Conservation (phyloP, 176 grass and related monocot genomes). For the Dactylis glomerata region DNA sequence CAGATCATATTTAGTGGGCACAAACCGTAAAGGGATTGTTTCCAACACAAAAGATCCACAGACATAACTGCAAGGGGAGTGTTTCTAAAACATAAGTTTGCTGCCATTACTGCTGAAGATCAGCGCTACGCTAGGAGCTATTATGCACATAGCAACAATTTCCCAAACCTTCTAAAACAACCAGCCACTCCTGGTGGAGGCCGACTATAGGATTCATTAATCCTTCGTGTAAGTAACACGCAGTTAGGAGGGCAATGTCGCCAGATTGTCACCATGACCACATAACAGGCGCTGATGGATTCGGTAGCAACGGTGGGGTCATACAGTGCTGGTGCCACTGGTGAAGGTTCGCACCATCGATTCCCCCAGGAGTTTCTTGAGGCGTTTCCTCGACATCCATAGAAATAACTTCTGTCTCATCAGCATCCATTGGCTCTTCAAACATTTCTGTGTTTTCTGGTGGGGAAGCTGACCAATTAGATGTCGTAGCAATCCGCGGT, state of each 20-base stretch:
- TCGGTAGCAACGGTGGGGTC: slow-evolving; percentile 32
- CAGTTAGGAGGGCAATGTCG: not conserved
- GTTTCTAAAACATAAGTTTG: slow-evolving; percentile 4
- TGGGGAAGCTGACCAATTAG: slow-evolving; percentile 18
- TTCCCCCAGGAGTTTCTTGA: not conserved
- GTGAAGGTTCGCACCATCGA: slow-evolving; percentile 29
- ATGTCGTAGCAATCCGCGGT: slow-evolving; percentile 3
- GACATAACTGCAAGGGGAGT: not conserved
- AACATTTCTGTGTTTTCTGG: not conserved
- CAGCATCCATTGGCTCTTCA: slow-evolving; percentile 57
- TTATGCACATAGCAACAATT: slow-evolving; percentile 26
- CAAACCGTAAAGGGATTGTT: not conserved
- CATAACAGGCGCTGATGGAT: slow-evolving; percentile 54
- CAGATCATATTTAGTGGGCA: not conserved
- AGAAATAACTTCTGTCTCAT: slow-evolving; percentile 45
- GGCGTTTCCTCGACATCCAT: slow-evolving; percentile 66
- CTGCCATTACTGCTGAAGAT: slow-evolving; percentile 7
- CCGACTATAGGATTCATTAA: slow-evolving; percentile 29
- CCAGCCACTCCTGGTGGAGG: not conserved
- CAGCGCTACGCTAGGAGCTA: slow-evolving; percentile 6
- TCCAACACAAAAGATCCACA: slow-evolving; percentile 13
- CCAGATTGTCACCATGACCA: slow-evolving; percentile 51
- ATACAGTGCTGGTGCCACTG: slow-evolving; percentile 71
- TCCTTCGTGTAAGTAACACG: not conserved
- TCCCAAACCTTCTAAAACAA: not conserved